Percentiles rank a stretch among this genome's conserved stretches.
Conservation (phyloP, 768 basidiomycete species). For the Lenzites betulinus region DNA sequence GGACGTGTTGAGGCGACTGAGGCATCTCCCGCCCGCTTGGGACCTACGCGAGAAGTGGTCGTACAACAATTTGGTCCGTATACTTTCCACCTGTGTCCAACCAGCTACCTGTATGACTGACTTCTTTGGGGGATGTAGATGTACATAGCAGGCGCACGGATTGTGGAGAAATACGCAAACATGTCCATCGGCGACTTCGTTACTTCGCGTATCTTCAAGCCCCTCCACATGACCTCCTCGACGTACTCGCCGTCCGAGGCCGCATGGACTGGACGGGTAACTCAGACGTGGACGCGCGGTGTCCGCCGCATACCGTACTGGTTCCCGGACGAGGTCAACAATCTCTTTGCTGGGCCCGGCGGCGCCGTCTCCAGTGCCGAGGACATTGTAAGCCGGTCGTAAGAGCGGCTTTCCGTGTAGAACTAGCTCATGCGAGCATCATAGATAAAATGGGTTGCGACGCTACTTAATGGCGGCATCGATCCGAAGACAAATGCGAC, state of each 20-base stretch:
- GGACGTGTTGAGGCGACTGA: conserved; percentile 29
- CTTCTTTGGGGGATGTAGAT: conserved; percentile 31
- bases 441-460: conserved; percentile 43
- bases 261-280: conserved; percentile 33
- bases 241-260: conserved; percentile 42
- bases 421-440: not conserved
- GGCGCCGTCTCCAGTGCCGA: conserved; percentile 44
- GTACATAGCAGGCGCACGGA: conserved; percentile 38
- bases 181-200: conserved; percentile 42
- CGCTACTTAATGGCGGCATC: conserved; percentile 39
- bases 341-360: conserved; percentile 39
- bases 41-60: conserved; percentile 41
- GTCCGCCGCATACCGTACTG: conserved; percentile 39
- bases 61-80: conserved; percentile 42
- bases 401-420: no score
- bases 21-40: conserved; percentile 32
- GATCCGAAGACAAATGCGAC: conserved; percentile 33
- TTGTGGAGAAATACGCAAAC: conserved; percentile 37
- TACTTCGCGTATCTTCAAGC: conserved; percentile 41
- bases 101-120: no score
- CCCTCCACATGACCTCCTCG: conserved; percentile 43
- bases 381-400: conserved; percentile 40
- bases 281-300: conserved; percentile 35
- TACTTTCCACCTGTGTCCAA: no score
- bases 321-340: conserved; percentile 32